Evolutionary conservation across 495 filamentous ascomycete species (phyloP), one percentile per base, ranked within the genome.

Genomic region (Platismatia glauca): DNA sequence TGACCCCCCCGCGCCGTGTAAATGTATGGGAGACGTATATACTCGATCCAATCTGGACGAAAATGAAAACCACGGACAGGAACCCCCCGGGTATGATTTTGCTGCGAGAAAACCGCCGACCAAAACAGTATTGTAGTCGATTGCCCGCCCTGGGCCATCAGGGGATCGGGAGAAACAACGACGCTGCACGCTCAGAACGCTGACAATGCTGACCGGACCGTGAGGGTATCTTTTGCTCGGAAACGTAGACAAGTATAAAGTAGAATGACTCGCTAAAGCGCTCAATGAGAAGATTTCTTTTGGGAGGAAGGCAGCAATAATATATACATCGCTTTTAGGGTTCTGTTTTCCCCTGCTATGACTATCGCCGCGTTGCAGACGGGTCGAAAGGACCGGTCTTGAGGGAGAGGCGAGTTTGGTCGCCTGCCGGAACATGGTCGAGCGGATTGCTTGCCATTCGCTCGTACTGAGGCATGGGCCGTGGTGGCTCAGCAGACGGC

Each of bases 211-310:
- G 55, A 57, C 57, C 57, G 24, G 50, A 6, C 16, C 50, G 4
- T 34, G 33, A 41, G 64, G 65, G 65, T 67, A 67, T 67, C 61
- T 67, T 46, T 57, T 61, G 50, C 58, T 58, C 44, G 52, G 55
- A 58, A 63, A 39, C 44, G 48, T 58, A 56, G 24, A 61, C 38
- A 57, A 59, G 53, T 57, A 7, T 43, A 52, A n/a, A 64, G 38
- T 55, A 58, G 62, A 64, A 61, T 56, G 57, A 59, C 65, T 67
- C 65, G 65, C 65, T 67, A 67, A 67, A 61, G 58, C 65, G 61
- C 65, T 64, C 52, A 55, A 61, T 57, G 55, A 57, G 31, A 56
- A 24, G 35, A 12, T 22, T 39, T 27, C n/a, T n/a, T n/a, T n/a
- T n/a, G n/a, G 37, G 33, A 33, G 29, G 24, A 16, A 46, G 27